A percentile compares a stretch with the other conserved stretches of the same genome.
These are phyloP conservation scores for Eimeria zaria DNA, from an alignment of 169 alveolate genomes.

Conservation along the genomic window DNA sequence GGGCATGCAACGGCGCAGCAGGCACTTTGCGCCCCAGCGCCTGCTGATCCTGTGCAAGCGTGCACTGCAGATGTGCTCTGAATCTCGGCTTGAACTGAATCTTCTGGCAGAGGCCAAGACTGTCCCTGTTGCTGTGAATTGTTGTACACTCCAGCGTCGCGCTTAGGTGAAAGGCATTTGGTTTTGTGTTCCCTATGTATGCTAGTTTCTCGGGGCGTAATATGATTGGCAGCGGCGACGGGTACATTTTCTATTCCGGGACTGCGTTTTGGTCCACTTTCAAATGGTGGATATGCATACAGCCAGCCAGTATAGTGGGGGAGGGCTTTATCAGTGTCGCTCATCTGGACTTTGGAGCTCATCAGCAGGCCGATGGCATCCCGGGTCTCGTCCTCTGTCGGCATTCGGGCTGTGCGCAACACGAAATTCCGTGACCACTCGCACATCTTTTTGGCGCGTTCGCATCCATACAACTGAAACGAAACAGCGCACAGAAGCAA, in stretches of 20 bases:
- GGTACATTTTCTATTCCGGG: neutral
- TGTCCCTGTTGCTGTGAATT: neutral
- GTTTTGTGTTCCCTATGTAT: neutral
- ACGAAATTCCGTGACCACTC: slow-evolving; percentile 81
- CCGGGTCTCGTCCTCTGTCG: slow-evolving; percentile 74
- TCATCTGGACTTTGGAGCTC: neutral
- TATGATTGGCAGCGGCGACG: neutral
- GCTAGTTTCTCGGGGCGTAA: neutral
- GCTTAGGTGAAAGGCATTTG: neutral
- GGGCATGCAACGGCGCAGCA: neutral
- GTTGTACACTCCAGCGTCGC: neutral
- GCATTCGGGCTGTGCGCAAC: slow-evolving; percentile 55
- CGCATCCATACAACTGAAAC: slow-evolving; percentile 69
- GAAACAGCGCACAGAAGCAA: slow-evolving; percentile 1
- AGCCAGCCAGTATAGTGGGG: neutral
- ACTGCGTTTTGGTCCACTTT: neutral
- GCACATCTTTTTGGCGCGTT: slow-evolving; percentile 70
- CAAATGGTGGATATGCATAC: neutral
- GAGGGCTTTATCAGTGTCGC: neutral
- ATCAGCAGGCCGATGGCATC: slow-evolving; percentile 19
- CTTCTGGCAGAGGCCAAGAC: neutral
- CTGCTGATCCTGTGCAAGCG: neutral
- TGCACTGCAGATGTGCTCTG: neutral
- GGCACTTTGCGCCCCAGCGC: neutral
- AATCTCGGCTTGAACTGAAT: neutral